A percentile compares a stretch with the other conserved stretches of the same genome.
These are phyloP conservation scores for Pleurostoma richardsiae DNA, from an alignment of 2,329 filamentous ascomycete genomes.

Conservation along the genomic window DNA sequence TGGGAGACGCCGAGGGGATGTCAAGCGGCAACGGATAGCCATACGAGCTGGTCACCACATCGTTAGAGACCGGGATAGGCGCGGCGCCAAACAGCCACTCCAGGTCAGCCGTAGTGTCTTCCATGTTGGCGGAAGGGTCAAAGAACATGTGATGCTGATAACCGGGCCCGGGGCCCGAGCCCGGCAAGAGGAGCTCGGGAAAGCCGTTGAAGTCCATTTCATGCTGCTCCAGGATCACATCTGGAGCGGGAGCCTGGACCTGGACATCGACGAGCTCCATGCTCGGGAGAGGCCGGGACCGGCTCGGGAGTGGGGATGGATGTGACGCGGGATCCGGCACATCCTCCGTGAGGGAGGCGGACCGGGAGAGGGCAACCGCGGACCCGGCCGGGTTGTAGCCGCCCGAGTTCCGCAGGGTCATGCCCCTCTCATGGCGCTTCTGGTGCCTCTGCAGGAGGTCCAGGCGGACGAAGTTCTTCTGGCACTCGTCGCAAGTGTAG, in stretches of 20 bases:
- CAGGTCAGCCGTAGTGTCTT: neutral
- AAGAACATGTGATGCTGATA: neutral
- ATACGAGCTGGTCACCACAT: neutral
- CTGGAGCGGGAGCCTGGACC: neutral
- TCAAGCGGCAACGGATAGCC: neutral
- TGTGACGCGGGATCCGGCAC: slow-evolving; percentile 13
- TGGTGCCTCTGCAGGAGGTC: slow-evolving; percentile 17
- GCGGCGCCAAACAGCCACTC: neutral
- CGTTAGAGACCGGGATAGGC: neutral
- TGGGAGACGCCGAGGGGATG: neutral
- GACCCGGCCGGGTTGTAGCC: slow-evolving; percentile 6
- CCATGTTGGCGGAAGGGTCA: neutral
- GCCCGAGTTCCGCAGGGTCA: slow-evolving; percentile 19
- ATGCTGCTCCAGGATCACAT: neutral
- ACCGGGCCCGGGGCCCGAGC: neutral
- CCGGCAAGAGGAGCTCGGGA: neutral
- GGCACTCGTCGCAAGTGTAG: neutral
- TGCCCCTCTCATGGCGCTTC: slow-evolving; percentile 18
- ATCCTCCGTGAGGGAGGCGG: slow-evolving; percentile 8
- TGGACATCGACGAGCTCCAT: neutral
- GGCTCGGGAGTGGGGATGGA: slow-evolving; percentile 2
- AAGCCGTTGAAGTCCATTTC: neutral
- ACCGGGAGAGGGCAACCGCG: slow-evolving; percentile 11
- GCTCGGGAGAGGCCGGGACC: neutral
- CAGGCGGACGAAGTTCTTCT: neutral